Evolutionary conservation across 2,329 filamentous ascomycete genomes (phyloP).

Genomic region (Coniochaeta pulveracea): DNA sequence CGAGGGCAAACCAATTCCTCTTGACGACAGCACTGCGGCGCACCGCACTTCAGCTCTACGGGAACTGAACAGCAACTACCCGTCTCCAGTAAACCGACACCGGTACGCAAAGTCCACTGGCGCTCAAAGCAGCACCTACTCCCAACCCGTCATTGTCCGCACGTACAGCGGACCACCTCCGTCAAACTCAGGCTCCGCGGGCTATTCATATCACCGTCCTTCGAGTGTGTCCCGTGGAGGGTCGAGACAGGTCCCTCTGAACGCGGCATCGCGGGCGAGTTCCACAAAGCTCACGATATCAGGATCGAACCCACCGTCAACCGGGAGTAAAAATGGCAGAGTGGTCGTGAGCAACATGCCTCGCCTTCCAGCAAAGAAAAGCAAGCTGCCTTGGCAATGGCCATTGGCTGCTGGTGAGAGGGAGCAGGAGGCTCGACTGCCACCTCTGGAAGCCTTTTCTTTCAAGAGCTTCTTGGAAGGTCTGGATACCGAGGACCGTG

Average conservation of each 20-base stretch:
- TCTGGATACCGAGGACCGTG: constrained; percentile 30
- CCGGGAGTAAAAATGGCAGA: constrained; percentile 4
- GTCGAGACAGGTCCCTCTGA: constrained; percentile 18
- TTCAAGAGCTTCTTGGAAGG: constrained; percentile 54
- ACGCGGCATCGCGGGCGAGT: constrained; percentile 12
- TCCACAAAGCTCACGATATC: constrained; percentile 14
- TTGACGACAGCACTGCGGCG: constrained; percentile 43
- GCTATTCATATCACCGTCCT: constrained; percentile 12
- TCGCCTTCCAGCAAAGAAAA: constrained; percentile 28
- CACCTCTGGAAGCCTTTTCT: constrained; percentile 51
- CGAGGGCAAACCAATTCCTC: constrained; percentile 41
- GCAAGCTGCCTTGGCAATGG: constrained; percentile 19
- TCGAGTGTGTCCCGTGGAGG: constrained; percentile 17
- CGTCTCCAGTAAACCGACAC: constrained; percentile 32
- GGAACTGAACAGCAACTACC: constrained; percentile 46
- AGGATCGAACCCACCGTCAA: neutral
- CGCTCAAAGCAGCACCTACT: constrained; percentile 46
- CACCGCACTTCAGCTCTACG: constrained; percentile 48
- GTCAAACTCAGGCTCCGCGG: constrained; percentile 15
- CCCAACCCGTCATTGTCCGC: constrained; percentile 54
- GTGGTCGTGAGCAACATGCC: constrained; percentile 26
- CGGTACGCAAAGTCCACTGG: constrained; percentile 45
- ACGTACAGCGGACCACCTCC: constrained; percentile 43
- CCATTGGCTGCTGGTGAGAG: constrained; percentile 7
- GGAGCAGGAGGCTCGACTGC: constrained; percentile 28